Percentiles rank a stretch among this genome's conserved stretches.
phyloP scores from a whole-genome alignment of 139 green algal genomes.

The Axilococcus clingmanii region DNA sequence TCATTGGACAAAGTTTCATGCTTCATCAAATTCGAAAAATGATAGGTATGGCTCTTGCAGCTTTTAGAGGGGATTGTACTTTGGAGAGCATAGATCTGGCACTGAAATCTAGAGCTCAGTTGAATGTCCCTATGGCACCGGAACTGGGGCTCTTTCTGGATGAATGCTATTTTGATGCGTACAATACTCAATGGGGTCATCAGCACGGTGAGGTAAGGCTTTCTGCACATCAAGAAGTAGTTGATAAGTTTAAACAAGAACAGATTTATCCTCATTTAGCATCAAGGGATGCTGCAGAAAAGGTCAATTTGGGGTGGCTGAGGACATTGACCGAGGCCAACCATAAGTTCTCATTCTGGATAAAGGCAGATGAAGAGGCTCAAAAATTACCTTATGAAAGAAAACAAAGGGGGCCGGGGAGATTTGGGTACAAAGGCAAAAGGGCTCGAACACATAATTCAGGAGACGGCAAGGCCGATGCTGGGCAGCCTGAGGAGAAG shows the following conservation, averaged over 20 bases:
- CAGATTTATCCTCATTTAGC: constrained; percentile 68
- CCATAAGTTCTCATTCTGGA: constrained; percentile 22
- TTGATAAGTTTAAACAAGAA: constrained; percentile 25
- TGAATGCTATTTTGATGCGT: constrained; percentile 26
- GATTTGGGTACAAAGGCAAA: too few species aligned
- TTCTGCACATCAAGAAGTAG: constrained; percentile 1
- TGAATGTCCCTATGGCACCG: constrained; percentile 67
- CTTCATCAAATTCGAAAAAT: constrained; percentile 93
- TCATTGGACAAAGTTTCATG: constrained; percentile 88
- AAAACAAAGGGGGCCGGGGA: too few species aligned
- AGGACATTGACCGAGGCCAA: constrained; percentile 18
- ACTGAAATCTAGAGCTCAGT: constrained; percentile 13
- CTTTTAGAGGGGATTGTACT: constrained; percentile 40
- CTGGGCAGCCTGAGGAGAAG: background rate
- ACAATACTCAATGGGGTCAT: constrained; percentile 23
- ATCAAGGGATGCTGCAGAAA: constrained; percentile 25
- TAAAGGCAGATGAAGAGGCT: background rate
- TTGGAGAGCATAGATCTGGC: constrained; percentile 34
- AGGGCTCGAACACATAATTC: background rate
- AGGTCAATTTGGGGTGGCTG: constrained; percentile 42
- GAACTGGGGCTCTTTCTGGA: constrained; percentile 79
- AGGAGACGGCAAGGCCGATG: background rate
- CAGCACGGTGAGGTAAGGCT: constrained; percentile 4
- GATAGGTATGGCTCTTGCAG: constrained; percentile 67
- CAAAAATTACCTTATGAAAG: too few species aligned